A percentile compares a stretch with the other conserved stretches of the same genome.
Evolutionary conservation across 139 green algal species (phyloP).

Genomic region (Nannochloris sp.): DNA sequence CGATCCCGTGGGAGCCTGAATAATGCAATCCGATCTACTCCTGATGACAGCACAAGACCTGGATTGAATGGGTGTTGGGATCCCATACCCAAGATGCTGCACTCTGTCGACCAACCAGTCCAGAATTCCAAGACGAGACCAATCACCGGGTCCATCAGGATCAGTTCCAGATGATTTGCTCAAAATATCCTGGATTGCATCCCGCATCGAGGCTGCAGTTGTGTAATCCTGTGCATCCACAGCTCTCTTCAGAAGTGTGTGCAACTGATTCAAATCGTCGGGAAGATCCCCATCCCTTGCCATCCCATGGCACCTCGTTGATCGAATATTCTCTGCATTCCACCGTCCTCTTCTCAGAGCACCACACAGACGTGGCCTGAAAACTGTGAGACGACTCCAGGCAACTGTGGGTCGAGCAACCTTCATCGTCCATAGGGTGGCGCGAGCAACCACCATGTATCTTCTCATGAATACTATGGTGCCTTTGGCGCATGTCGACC

Average conservation of each 20-base stretch:
- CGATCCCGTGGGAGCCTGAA: constrained; percentile 57
- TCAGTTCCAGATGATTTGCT: not conserved
- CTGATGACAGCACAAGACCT: constrained; percentile 43
- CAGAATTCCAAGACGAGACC: constrained; percentile 46
- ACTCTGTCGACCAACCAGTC: constrained; percentile 67
- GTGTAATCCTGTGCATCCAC: constrained; percentile 49
- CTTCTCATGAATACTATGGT: no score
- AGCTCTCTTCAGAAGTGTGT: constrained; percentile 45
- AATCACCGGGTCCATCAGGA: constrained; percentile 27
- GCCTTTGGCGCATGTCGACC: no score
- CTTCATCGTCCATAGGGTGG: no score
- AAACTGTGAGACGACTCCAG: no score
- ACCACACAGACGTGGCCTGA: no score
- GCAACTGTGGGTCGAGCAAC: no score
- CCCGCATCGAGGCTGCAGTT: constrained; percentile 36
- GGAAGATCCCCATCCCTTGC: no score
- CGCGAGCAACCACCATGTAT: no score
- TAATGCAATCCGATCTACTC: constrained; percentile 45
- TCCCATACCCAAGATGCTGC: constrained; percentile 52
- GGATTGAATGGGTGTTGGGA: constrained; percentile 72
- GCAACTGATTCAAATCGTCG: constrained; percentile 63
- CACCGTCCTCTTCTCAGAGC: no score
- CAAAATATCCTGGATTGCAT: constrained; percentile 23
- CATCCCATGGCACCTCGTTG: no score
- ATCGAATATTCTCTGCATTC: no score